These are phyloP conservation scores for Candida incommunis DNA, from an alignment of 805 yeast species.

Conservation along the genomic window DNA sequence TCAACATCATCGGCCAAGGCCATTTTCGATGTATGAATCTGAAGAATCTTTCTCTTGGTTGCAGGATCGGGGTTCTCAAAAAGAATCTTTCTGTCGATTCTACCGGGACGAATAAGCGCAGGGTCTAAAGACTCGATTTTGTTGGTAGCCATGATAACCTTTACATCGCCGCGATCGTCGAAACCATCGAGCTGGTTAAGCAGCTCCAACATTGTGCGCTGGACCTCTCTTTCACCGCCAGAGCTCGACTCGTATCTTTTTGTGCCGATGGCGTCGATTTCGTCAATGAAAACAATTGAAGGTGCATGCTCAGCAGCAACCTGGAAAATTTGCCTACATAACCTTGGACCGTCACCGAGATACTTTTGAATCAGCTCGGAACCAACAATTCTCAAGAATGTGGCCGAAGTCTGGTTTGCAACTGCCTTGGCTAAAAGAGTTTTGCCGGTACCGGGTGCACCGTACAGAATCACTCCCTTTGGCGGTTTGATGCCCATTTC, in stretches of 20 bases:
- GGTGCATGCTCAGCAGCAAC: slow-evolving; percentile 97
- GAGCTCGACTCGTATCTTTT: slow-evolving; percentile 83
- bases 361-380: slow-evolving; percentile 94
- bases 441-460: slow-evolving; percentile 98
- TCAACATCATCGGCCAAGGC: slow-evolving; percentile 77
- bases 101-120: slow-evolving; percentile 91
- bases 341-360: slow-evolving; percentile 94
- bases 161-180: slow-evolving; percentile 93
- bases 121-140: slow-evolving; percentile 91
- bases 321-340: slow-evolving; percentile 87
- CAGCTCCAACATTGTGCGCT: slow-evolving; percentile 93
- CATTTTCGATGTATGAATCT: slow-evolving; percentile 90
- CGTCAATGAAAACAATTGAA: slow-evolving; percentile 95
- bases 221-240: slow-evolving; percentile 96
- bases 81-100: slow-evolving; percentile 90
- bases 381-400: slow-evolving; percentile 91
- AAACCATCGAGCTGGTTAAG: slow-evolving; percentile 93
- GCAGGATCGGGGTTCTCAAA: slow-evolving; percentile 92
- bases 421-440: slow-evolving; percentile 94
- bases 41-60: slow-evolving; percentile 83
- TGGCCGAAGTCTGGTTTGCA: slow-evolving; percentile 94
- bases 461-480: slow-evolving; percentile 91
- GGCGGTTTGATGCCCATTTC: slow-evolving; percentile 99
- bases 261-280: slow-evolving; percentile 98
- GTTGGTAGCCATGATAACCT: slow-evolving; percentile 97